Base-by-base conservation (phyloP, 495 filamentous ascomycete genomes). In the Tuber aestivum region DNA sequence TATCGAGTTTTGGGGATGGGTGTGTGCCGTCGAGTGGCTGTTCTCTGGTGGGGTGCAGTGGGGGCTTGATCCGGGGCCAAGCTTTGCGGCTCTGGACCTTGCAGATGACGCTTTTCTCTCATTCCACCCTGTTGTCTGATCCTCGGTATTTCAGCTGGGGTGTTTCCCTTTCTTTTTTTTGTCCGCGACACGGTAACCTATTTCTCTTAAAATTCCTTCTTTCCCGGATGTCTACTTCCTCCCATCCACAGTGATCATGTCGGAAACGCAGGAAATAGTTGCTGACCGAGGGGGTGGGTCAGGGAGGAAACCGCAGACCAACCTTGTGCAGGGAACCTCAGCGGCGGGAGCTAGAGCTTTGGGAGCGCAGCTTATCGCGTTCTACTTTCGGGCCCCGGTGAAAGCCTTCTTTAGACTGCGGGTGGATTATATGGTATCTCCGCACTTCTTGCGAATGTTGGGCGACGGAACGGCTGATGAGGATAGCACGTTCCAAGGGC, bases 341-440 rank as follows among this genome's bases (percentile, higher is more conserved):
- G 93, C 93, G 21, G 94, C 94, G 16, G 88, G 92, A 44, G 91
- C 92, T 68, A 91, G 94, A 72, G 93, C 94, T 40, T 81, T 96
- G 74, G 92, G 90, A 79, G 90, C 93, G 6, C 92, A 94, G 79
- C 83, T 91, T 70, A 87, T 97, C 65, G 90, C 93, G 38, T 96
- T 97, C 79, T 97, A 95, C 83, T 97, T 97, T 80, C 86, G 94
- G 75, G 92, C 93, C 2, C 94, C 94, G 3, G 90, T 93, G 41
- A 96, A 96, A 83, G 91, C 93, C 5, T 97, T 97, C 83, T 95
- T 97, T 83, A 88, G 92, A 72, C 93, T 91, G 6, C 86, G 94
- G 73, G 93, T 97, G 77, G 94, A 97, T 87, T 97, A 91, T 76
- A 89, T 91, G 89, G 89, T 91, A 87, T 42, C 75, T 75, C 35